phyloP scores from a whole-genome alignment of 495 filamentous ascomycete genomes.

The Daldinia grandis region DNA sequence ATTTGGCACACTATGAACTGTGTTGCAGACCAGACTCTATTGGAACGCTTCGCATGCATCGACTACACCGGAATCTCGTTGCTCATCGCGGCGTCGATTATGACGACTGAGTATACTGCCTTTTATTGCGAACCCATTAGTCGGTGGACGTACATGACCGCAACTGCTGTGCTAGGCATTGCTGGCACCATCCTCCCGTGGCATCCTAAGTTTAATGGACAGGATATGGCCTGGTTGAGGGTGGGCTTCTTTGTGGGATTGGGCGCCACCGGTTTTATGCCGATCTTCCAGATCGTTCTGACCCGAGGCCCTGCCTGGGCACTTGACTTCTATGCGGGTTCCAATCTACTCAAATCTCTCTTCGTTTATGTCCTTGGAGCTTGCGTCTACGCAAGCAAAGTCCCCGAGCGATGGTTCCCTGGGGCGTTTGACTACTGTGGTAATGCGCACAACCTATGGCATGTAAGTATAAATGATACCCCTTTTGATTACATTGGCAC shows the following conservation, averaged over 20 bases:
- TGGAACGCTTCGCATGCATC: conserved; percentile 97
- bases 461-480: conserved; percentile 58
- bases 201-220: conserved; percentile 94
- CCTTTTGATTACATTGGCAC: background rate
- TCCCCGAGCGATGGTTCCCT: conserved; percentile 92
- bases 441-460: conserved; percentile 97
- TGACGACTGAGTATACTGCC: conserved; percentile 97
- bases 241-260: conserved; percentile 93
- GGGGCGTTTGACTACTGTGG: conserved; percentile 95
- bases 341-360: conserved; percentile 84
- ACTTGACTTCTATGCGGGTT: conserved; percentile 78
- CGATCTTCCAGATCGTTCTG: conserved; percentile 80
- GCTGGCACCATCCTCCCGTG: conserved; percentile 93
- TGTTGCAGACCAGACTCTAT: conserved; percentile 84
- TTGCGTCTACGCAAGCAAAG: conserved; percentile 87
- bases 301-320: conserved; percentile 79
- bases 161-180: conserved; percentile 82
- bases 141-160: conserved; percentile 84
- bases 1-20: conserved; percentile 99
- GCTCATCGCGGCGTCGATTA: conserved; percentile 94
- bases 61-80: conserved; percentile 99
- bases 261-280: conserved; percentile 88
- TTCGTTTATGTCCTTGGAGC: conserved; percentile 87
- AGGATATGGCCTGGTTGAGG: conserved; percentile 89
- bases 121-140: conserved; percentile 96